Percentiles rank a stretch among this genome's conserved stretches.
Conservation (phyloP, 371 early-diverging fungal genomes). For the Rhizomucor pusillus region DNA sequence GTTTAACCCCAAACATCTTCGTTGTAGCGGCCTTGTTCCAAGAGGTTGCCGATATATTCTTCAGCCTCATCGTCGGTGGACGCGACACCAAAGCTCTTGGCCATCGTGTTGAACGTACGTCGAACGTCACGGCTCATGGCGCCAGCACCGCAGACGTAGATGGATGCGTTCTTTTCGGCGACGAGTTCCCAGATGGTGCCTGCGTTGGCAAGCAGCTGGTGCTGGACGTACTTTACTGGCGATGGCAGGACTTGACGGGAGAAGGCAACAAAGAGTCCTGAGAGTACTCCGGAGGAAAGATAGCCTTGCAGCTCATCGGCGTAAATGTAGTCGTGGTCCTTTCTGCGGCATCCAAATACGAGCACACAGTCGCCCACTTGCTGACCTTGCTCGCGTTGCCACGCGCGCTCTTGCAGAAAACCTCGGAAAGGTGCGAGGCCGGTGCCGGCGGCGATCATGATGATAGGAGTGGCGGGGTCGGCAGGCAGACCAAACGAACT, state of each 20-base stretch:
- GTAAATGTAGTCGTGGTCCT: constrained; percentile 72
- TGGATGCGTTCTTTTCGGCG: constrained; percentile 13
- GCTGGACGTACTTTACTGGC: constrained; percentile 42
- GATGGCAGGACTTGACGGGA: constrained; percentile 47
- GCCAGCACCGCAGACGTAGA: constrained; percentile 47
- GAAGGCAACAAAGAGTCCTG: constrained; percentile 65
- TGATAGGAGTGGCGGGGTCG: constrained; percentile 37
- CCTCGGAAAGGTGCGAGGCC: constrained; percentile 93
- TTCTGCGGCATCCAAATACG: constrained; percentile 83
- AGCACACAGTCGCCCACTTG: constrained; percentile 37
- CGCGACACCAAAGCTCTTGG: constrained; percentile 35
- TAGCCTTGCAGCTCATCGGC: constrained; percentile 59
- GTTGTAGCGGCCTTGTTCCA: constrained; percentile 36
- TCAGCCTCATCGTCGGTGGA: constrained; percentile 33
- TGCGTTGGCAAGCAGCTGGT: constrained; percentile 38
- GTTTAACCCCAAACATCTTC: constrained; percentile 55
- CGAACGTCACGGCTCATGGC: constrained; percentile 49
- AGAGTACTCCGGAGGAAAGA: constrained; percentile 46
- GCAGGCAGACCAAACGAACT: constrained; percentile 37
- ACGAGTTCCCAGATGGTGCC: constrained; percentile 28
- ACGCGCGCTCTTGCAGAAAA: constrained; percentile 57
- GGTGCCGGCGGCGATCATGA: constrained; percentile 70
- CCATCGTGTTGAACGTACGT: constrained; percentile 30
- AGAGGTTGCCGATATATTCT: constrained; percentile 16
- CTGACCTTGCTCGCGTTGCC: constrained; percentile 21